Evolutionary conservation across 805 yeast genomes (phyloP).

Genomic region (Schwanniomyces yamadae): DNA sequence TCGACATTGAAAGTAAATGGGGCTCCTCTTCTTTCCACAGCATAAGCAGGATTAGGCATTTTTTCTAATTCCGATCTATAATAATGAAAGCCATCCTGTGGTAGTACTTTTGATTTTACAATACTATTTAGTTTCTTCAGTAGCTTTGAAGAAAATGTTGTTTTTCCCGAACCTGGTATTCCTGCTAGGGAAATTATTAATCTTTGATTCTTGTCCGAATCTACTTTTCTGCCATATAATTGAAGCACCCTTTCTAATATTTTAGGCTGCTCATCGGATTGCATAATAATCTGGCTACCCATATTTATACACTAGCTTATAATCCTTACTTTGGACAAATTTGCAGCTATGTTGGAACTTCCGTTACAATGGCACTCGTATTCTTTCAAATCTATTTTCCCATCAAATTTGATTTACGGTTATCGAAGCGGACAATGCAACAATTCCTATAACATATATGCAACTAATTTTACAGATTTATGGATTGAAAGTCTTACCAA

Average conservation of each 20-base stretch:
- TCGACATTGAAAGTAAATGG: constrained; percentile 79
- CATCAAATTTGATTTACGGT: constrained; percentile 15
- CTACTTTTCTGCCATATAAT: constrained; percentile 5
- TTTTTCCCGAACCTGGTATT: constrained; percentile 83
- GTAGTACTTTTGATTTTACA: constrained; percentile 23
- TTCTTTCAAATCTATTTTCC: constrained; percentile 1
- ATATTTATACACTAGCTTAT: not conserved
- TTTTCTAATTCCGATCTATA: constrained; percentile 28
- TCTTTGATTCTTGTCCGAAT: constrained; percentile 23
- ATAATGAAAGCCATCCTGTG: constrained; percentile 43
- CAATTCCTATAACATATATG: constrained; percentile 19
- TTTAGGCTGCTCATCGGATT: constrained; percentile 7
- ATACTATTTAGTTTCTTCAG: constrained; percentile 22
- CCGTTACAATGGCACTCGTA: constrained; percentile 14
- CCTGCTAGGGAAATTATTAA: constrained; percentile 65
- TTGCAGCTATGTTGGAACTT: constrained; percentile 8
- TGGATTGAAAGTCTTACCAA: constrained; percentile 24
- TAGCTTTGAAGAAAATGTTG: constrained; percentile 58
- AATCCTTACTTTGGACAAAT: no score
- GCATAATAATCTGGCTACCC: constrained; percentile 3
- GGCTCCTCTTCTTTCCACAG: constrained; percentile 72
- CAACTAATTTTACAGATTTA: constrained; percentile 26
- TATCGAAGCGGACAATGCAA: constrained; percentile 4
- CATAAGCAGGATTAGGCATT: constrained; percentile 55
- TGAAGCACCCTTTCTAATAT: constrained; percentile 10